Conservation (phyloP, 2,329 filamentous ascomycete species). For the Pyricularia sp. region DNA sequence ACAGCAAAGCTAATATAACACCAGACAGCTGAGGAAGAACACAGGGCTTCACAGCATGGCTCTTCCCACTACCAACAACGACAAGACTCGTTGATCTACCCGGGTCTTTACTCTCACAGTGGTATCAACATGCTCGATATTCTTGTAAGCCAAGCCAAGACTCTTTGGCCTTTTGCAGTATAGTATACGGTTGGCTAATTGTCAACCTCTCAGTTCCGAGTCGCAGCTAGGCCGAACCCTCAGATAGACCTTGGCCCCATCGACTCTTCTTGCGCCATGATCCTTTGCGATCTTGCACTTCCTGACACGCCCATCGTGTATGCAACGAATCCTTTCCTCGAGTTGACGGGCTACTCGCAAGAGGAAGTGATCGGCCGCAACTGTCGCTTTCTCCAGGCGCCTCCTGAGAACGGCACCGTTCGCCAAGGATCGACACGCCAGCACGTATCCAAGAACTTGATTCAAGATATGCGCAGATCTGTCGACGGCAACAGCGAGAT, state of each 20-base stretch:
- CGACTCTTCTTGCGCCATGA: conserved; percentile 71
- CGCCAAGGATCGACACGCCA: conserved; percentile 44
- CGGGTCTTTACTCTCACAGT: conserved; percentile 40
- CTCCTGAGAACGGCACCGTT: conserved; percentile 39
- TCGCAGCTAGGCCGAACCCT: conserved; percentile 33
- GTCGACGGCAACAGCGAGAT: conserved; percentile 32
- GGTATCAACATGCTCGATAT: conserved; percentile 43
- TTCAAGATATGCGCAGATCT: conserved; percentile 42
- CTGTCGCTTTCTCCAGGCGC: conserved; percentile 73
- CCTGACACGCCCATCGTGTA: conserved; percentile 73
- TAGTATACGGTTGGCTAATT: not conserved
- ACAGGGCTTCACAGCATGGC: not conserved
- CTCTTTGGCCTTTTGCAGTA: not conserved
- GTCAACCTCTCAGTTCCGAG: not conserved
- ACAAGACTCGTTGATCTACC: conserved; percentile 37
- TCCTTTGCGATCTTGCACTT: conserved; percentile 64
- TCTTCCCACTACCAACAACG: not conserved
- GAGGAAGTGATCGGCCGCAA: conserved; percentile 67
- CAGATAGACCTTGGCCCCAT: conserved; percentile 69
- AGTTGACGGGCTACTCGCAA: conserved; percentile 65
- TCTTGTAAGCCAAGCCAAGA: conserved; percentile 26
- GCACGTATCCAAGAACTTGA: conserved; percentile 50
- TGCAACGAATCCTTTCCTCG: conserved; percentile 66
- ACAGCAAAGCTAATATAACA: not conserved
- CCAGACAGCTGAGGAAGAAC: not conserved